Evolutionary conservation across 257 asterid genomes (phyloP).

Genomic region (Pogostemon cablin): DNA sequence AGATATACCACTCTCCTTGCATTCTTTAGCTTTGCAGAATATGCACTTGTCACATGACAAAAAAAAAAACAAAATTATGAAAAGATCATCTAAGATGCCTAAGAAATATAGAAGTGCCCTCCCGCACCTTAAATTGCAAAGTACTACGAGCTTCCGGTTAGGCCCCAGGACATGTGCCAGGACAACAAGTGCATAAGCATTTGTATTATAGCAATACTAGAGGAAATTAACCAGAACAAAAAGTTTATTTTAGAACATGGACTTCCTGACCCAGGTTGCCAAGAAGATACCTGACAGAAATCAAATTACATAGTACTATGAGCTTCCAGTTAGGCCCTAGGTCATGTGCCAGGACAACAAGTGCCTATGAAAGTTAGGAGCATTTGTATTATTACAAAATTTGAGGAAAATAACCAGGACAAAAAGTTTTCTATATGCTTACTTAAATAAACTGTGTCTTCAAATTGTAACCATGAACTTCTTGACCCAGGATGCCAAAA

Average conservation of each 20-base stretch:
- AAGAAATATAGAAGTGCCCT: constrained; percentile 13
- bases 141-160: constrained; percentile 96
- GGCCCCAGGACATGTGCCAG: constrained; percentile 97
- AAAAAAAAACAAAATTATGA: constrained; percentile 8
- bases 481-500: constrained; percentile 70
- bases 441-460: constrained; percentile 68
- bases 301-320: constrained; percentile 2
- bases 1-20: constrained; percentile 82
- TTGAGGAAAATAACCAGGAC: constrained; percentile 12
- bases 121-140: constrained; percentile 76
- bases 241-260: constrained; percentile 51
- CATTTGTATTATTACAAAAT: constrained; percentile 9
- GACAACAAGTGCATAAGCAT: constrained; percentile 85
- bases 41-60: constrained; percentile 55
- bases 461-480: constrained; percentile 66
- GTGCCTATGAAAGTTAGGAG: constrained; percentile 60
- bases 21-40: constrained; percentile 89
- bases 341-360: constrained; percentile 69
- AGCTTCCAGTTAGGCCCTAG: no score
- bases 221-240: no score
- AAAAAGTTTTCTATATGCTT: not conserved
- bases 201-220: no score
- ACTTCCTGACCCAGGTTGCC: constrained; percentile 71
- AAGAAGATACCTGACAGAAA: constrained; percentile 65
- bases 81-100: not conserved